Evolutionary conservation across 2,329 filamentous ascomycete genomes (phyloP).

Genomic region (Penicillium sp.): DNA sequence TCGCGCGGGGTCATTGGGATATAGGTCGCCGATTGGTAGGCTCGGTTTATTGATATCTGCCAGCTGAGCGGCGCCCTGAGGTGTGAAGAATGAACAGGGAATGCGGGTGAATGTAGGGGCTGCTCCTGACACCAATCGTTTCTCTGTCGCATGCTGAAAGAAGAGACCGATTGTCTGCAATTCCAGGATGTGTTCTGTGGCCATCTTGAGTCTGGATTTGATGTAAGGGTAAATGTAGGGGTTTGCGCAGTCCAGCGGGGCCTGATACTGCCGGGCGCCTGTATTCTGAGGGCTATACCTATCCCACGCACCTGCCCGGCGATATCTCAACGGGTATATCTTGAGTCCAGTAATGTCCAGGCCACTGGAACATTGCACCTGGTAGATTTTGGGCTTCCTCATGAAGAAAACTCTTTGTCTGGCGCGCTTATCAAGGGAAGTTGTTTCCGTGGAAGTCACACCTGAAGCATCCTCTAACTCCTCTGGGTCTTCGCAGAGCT

Average conservation of each 20-base stretch:
- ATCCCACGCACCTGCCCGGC: neutral
- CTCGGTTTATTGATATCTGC: neutral
- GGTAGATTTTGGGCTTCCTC: no score
- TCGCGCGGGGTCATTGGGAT: neutral
- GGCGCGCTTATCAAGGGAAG: no score
- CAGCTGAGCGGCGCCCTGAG: no score
- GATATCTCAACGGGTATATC: neutral
- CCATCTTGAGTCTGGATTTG: neutral
- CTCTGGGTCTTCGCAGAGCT: neutral
- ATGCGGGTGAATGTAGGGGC: neutral
- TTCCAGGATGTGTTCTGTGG: conserved; percentile 6
- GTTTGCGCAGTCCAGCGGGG: conserved; percentile 3
- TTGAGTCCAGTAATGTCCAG: neutral
- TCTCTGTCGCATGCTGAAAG: neutral
- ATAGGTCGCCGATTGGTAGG: no score
- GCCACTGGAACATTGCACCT: neutral
- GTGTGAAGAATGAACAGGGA: neutral
- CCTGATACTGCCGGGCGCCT: neutral
- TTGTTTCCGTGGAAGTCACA: no score
- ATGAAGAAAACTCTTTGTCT: no score
- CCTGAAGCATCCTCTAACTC: no score
- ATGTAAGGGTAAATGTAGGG: neutral
- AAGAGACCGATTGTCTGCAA: neutral
- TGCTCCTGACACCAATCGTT: neutral
- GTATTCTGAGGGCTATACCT: neutral